These are phyloP conservation scores for Penicillium chermesinum DNA, from an alignment of 495 filamentous ascomycete genomes.

Conservation along the genomic window DNA sequence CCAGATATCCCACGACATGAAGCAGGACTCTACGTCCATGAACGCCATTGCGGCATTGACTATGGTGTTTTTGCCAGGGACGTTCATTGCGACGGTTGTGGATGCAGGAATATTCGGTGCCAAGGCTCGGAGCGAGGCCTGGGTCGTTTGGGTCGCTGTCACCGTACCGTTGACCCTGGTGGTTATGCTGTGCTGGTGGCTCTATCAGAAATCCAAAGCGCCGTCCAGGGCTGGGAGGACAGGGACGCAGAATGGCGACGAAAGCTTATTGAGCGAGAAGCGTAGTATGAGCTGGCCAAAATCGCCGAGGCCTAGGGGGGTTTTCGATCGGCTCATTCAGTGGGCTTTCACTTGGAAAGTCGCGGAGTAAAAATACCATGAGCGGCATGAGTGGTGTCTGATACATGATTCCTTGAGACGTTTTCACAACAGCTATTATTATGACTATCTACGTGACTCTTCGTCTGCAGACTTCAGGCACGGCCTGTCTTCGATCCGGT, in stretches of 20 bases:
- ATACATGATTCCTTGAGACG: no score
- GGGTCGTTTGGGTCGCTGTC: constrained; percentile 4
- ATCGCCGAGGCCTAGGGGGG: background rate
- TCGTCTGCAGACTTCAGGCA: no score
- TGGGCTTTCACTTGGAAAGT: background rate
- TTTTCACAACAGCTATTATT: no score
- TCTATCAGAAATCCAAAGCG: constrained; percentile 1
- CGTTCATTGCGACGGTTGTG: constrained; percentile 25
- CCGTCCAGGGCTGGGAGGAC: background rate
- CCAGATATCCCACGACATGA: constrained; percentile 36
- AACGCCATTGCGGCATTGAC: constrained; percentile 49
- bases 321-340: background rate
- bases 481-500: no score
- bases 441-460: no score
- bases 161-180: constrained; percentile 7
- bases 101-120: constrained; percentile 6
- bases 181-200: constrained; percentile 11
- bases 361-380: background rate
- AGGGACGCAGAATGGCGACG: background rate
- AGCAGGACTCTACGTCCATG: constrained; percentile 46
- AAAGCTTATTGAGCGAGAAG: background rate
- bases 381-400: background rate
- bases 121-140: background rate
- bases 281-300: background rate
- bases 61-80: constrained; percentile 51